Evolutionary conservation across 306 rosid species (phyloP), one percentile per base, ranked within the genome.

Genomic region (Morella rubra): DNA sequence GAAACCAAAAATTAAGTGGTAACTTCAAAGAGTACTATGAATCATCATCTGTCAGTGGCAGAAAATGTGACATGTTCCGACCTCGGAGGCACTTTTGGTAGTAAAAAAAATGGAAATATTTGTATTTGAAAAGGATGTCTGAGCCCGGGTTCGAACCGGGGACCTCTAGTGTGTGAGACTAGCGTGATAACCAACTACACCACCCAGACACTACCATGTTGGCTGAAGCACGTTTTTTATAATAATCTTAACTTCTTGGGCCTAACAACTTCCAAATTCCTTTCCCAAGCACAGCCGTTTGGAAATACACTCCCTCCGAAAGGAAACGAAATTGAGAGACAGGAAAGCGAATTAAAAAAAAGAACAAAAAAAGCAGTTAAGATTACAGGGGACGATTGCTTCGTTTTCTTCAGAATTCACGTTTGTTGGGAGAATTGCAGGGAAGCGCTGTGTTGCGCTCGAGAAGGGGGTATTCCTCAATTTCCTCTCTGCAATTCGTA

Each of bases 131-230:
- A 3, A 2, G 0, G 2, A 0, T 79, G 87, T 84, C 87, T 80
- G 82, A 84, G 87, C 84, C 84, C 84, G 84, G 87, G 77, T 84
- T 84, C 87, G 87, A 84, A 84, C 87, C 82, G 84, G 87, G 82
- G 84, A 80, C 84, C 84, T 80, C 77, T 73, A 84, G 87, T 77
- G 84, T 84, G 87, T 84, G 82, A 84, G 87, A 84, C 87, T 84
- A 84, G 77, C 84, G 84, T 84, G 84, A 84, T 84, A 84, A 84
- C 87, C 84, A 18, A 84, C 87, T 84, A 84, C 87, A 80, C 84
- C 87, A 84, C 87, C 87, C 84, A 80, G 87, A 84, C 87, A 0
- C 0, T 0, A 0, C 1, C 3, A 1, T 11, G 8, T 11, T 10
- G 3, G 37, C 37, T 32, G 3, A 32, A 32, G 37, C 37, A 2